phyloP scores from a whole-genome alignment of 495 filamentous ascomycete genomes.

The Parathielavia appendiculata region DNA sequence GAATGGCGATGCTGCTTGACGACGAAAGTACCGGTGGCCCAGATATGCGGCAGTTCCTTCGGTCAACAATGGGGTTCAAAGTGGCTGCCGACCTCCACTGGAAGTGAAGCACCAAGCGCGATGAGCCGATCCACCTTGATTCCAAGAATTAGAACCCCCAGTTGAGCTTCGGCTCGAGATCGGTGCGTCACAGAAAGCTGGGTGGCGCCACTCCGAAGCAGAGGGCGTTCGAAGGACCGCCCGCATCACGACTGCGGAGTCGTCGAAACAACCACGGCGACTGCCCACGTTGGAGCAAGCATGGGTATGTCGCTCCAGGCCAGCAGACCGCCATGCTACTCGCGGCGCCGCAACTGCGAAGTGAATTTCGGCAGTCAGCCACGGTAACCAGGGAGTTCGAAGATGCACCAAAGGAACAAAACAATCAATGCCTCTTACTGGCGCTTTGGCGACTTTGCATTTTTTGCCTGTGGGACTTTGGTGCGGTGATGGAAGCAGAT shows the following conservation, averaged over 20 bases:
- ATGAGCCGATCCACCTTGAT: neutral
- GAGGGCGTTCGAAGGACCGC: neutral
- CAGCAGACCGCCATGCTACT: constrained; percentile 17
- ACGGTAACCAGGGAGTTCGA: constrained; percentile 5
- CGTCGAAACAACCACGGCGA: neutral
- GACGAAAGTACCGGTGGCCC: constrained; percentile 36
- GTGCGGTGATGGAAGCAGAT: constrained; percentile 18
- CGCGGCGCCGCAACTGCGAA: constrained; percentile 22
- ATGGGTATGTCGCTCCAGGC: constrained; percentile 14
- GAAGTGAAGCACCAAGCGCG: constrained; percentile 41
- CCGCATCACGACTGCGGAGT: neutral
- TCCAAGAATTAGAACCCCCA: neutral
- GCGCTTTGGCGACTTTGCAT: constrained; percentile 9
- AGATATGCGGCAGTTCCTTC: constrained; percentile 56
- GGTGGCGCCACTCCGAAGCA: neutral
- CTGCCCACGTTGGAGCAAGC: constrained; percentile 1
- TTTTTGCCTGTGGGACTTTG: constrained; percentile 2
- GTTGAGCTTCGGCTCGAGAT: constrained; percentile 1
- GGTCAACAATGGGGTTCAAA: constrained; percentile 58
- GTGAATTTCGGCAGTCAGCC: constrained; percentile 23
- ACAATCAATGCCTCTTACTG: constrained; percentile 11
- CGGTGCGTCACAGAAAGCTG: neutral
- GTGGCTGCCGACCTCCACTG: constrained; percentile 54
- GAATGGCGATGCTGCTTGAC: constrained; percentile 45
- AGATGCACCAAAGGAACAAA: constrained; percentile 4